Base-by-base conservation (phyloP, 805 yeast species). In the Kodamaea neixiangensis region DNA sequence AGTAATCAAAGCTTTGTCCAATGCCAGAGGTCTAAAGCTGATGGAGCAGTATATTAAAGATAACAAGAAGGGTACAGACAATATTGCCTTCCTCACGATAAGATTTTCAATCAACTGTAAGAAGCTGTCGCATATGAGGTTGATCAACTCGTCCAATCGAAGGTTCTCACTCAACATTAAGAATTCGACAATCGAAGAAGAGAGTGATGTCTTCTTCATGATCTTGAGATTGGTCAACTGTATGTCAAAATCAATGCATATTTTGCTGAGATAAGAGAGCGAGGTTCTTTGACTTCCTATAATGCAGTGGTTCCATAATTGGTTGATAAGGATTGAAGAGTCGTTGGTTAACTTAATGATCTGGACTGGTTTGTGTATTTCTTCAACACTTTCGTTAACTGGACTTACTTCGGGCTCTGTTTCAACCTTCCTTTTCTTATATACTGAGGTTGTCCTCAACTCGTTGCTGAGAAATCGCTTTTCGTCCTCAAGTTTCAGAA, bases 21-120 rank as follows among this genome's bases (percentile, higher is more conserved):
- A 73, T 0, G 93, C 91, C 50, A 80, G 78, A 1, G 88, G 85
- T 59, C 88, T 72, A 64, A 83, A 88, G 17, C 66, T 73, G 5
- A 86, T 63, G 1, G 82, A 60, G 47, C 80, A 79, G 56, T 82
- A 82, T 35, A 86, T 67, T 37, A 87, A 57, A 0, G 87, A 73
- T 1, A 86, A 60, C 11, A 87, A 55, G 60, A 83, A 86, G 1
- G 94, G 94, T 2, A 84, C 69, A 0, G 84, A 64, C 1, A 78
- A 54, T 2, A 74, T 54, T 6, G 62, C 47, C 15, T 65, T 58
- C 9, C 49, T 44, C 2, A 56, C 49, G 11, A 69, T 56, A 33
- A 77, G 65, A 5, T 68, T 60, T 11, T 67, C 66, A 1, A 76
- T 63, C 14, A 69, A 50, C 6, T 54, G 54, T 1, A 62, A 51